Percentiles rank a stretch among this genome's conserved stretches.
These are phyloP conservation scores for Syncephalastrum sp. DNA, from an alignment of 371 early-diverging fungal genomes.

Conservation along the genomic window DNA sequence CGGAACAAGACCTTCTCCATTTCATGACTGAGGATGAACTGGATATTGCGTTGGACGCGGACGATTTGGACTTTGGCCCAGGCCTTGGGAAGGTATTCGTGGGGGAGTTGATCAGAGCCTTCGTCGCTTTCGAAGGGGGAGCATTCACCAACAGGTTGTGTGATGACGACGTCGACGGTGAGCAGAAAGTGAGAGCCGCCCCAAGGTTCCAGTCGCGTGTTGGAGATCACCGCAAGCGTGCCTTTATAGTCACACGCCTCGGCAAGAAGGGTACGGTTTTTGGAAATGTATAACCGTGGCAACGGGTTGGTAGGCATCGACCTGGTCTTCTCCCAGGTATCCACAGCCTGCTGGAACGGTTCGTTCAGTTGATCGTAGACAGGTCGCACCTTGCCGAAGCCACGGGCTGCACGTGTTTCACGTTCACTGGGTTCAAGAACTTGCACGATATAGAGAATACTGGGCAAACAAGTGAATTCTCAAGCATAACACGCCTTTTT, in stretches of 20 bases:
- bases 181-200: conserved; percentile 12
- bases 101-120: conserved; percentile 7
- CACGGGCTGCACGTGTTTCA: conserved; percentile 21
- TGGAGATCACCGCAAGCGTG: conserved; percentile 25
- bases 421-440: conserved; percentile 23
- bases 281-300: conserved; percentile 44
- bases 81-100: conserved; percentile 38
- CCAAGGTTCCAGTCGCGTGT: conserved; percentile 7
- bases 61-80: conserved; percentile 37
- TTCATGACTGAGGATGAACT: conserved; percentile 22
- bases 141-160: conserved; percentile 32
- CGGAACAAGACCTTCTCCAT: conserved; percentile 37
- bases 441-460: conserved; percentile 34
- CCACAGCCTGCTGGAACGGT: conserved; percentile 28
- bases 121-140: conserved; percentile 28
- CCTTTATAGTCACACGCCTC: conserved; percentile 31
- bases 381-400: conserved; percentile 26
- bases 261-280: conserved; percentile 37
- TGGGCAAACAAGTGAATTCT: not conserved
- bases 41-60: conserved; percentile 22
- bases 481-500: too few relatives aligned
- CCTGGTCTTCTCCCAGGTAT: conserved; percentile 7
- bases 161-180: conserved; percentile 28
- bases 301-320: conserved; percentile 18
- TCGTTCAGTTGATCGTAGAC: conserved; percentile 33